phyloP scores from a whole-genome alignment of 176 grass and related monocot species.

The Eragrostis curvula region DNA sequence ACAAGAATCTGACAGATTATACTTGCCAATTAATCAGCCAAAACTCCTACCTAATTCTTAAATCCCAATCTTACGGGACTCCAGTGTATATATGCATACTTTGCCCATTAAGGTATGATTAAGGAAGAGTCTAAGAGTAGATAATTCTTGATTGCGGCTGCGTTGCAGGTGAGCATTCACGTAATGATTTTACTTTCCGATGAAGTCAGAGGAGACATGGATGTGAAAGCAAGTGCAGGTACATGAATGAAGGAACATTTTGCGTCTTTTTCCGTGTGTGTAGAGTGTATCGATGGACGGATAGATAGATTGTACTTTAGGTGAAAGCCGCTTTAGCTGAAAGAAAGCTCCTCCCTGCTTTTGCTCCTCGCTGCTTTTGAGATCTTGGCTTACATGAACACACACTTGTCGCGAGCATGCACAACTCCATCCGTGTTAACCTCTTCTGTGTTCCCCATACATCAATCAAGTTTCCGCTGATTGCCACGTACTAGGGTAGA shows the following conservation, averaged over 20 bases:
- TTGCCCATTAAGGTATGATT: background rate
- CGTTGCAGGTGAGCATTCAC: conserved; percentile 27
- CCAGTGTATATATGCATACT: background rate
- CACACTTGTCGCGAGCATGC: conserved; percentile 37
- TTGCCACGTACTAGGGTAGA: background rate
- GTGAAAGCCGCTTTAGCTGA: conserved; percentile 62
- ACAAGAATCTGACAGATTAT: background rate
- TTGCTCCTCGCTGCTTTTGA: conserved; percentile 56
- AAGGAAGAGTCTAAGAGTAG: background rate
- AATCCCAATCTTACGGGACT: background rate
- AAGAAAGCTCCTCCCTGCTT: conserved; percentile 50
- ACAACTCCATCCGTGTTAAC: conserved; percentile 32
- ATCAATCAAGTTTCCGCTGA: background rate
- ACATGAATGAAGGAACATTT: conserved; percentile 58
- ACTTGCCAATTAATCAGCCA: background rate
- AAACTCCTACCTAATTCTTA: background rate
- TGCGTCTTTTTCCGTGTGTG: conserved; percentile 42
- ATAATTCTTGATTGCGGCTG: background rate
- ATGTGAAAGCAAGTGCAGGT: conserved; percentile 58
- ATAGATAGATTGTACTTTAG: conserved; percentile 57
- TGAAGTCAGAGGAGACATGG: conserved; percentile 55
- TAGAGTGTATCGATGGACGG: conserved; percentile 33
- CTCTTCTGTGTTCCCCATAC: background rate
- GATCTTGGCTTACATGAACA: conserved; percentile 54
- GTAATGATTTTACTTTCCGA: conserved; percentile 66